Percentiles rank a stretch among this genome's conserved stretches.
Evolutionary conservation across 2,329 filamentous ascomycete genomes (phyloP).

Genomic region (Monosporascus sp.): DNA sequence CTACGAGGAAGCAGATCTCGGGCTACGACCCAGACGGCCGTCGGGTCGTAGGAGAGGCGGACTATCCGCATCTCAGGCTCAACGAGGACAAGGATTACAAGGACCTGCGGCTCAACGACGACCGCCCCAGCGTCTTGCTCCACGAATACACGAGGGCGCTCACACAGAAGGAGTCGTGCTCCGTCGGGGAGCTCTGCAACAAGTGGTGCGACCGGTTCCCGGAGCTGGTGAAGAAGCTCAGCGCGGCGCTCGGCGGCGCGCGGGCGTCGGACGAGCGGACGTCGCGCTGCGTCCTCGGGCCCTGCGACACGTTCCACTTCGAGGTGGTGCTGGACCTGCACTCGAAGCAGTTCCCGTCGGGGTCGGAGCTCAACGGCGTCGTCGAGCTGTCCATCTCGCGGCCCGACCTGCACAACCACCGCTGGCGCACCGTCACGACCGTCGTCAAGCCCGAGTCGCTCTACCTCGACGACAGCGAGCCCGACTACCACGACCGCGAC

Average conservation of each 20-base stretch:
- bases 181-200: slow-evolving; percentile 45
- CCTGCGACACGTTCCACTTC: slow-evolving; percentile 57
- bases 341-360: slow-evolving; percentile 51
- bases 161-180: slow-evolving; percentile 51
- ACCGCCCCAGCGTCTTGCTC: slow-evolving; percentile 41
- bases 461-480: slow-evolving; percentile 35
- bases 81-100: slow-evolving; percentile 45
- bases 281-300: slow-evolving; percentile 30
- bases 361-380: slow-evolving; percentile 55
- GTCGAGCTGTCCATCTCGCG: slow-evolving; percentile 55
- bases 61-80: slow-evolving; percentile 52
- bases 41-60: slow-evolving; percentile 19
- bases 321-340: slow-evolving; percentile 56
- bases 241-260: slow-evolving; percentile 42
- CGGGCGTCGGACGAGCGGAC: slow-evolving; percentile 25
- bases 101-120: slow-evolving; percentile 45
- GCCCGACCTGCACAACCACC: slow-evolving; percentile 47
- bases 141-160: slow-evolving; percentile 55
- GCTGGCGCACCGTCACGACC: slow-evolving; percentile 56
- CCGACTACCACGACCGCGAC: slow-evolving; percentile 39
- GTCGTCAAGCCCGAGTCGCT: slow-evolving; percentile 54
- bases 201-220: slow-evolving; percentile 57
- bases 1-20: slow-evolving; percentile 20
- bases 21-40: slow-evolving; percentile 20
- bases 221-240: slow-evolving; percentile 47